phyloP scores from a whole-genome alignment of 257 asterid genomes.

The Solanum paucissectum region DNA sequence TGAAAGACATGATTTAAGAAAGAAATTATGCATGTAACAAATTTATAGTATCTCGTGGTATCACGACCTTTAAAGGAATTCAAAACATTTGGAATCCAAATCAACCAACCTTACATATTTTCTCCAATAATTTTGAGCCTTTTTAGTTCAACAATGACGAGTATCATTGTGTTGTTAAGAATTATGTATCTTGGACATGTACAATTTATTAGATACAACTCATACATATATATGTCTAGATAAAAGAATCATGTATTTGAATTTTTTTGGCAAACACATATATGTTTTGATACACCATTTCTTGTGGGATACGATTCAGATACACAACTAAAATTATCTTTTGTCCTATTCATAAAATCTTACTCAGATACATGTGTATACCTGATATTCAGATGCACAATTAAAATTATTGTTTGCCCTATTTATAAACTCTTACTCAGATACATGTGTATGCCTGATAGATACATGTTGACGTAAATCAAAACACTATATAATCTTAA shows the following conservation, averaged over 20 bases:
- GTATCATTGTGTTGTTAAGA: neutral
- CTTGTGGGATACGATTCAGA: neutral
- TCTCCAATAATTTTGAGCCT: neutral
- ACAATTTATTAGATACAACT: neutral
- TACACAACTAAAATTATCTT: neutral
- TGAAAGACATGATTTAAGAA: neutral
- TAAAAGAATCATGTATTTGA: neutral
- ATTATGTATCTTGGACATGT: neutral
- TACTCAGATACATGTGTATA: too few relatives aligned
- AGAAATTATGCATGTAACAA: neutral
- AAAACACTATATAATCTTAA: too few relatives aligned
- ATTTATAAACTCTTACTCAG: neutral
- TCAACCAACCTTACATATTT: too few relatives aligned
- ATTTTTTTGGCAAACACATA: neutral
- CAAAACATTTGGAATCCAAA: neutral
- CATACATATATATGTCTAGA: neutral
- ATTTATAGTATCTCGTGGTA: neutral
- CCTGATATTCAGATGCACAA: neutral
- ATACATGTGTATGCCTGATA: too few relatives aligned
- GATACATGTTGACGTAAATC: neutral
- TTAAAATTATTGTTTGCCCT: too few relatives aligned
- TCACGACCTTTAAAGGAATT: neutral
- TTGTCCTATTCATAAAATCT: too few relatives aligned
- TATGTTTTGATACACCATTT: neutral
- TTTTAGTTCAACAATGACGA: neutral